Conservation (phyloP, 805 yeast species). For the Nakazawaea molendinolei region DNA sequence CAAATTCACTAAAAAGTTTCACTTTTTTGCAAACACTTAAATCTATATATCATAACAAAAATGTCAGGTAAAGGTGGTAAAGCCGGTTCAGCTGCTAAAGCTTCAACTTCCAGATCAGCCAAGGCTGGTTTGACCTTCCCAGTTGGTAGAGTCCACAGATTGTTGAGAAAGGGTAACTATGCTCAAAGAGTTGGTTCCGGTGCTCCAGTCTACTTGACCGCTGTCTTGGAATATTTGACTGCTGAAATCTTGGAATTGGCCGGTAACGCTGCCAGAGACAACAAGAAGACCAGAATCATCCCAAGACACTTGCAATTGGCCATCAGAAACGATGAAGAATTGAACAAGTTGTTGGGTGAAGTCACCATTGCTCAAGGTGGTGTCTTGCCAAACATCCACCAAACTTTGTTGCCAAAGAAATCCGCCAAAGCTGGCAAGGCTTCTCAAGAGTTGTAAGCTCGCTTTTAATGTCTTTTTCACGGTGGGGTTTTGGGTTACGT, state of each 20-base stretch:
- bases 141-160: constrained; percentile 98
- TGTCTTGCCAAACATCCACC: constrained; percentile 96
- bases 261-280: constrained; percentile 98
- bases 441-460: constrained; percentile 48
- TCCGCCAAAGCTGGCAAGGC: constrained; percentile 47
- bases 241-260: constrained; percentile 98
- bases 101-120: constrained; percentile 96
- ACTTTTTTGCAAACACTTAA: constrained; percentile 8
- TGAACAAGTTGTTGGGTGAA: constrained; percentile 85
- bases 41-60: constrained; percentile 13
- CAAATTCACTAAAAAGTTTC: constrained; percentile 13
- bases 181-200: constrained; percentile 99
- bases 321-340: constrained; percentile 98
- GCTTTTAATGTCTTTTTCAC: not conserved
- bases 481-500: constrained; percentile 2
- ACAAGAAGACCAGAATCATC: constrained; percentile 96
- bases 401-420: constrained; percentile 71
- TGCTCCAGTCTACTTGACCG: constrained; percentile 97
- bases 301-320: constrained; percentile 99
- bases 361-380: constrained; percentile 99
- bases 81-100: constrained; percentile 92
- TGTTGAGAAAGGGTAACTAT: constrained; percentile 94
- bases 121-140: constrained; percentile 99
- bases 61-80: constrained; percentile 81
- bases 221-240: constrained; percentile 93